phyloP scores from a whole-genome alignment of 371 early-diverging fungal species.

The Mycotypha africana region DNA sequence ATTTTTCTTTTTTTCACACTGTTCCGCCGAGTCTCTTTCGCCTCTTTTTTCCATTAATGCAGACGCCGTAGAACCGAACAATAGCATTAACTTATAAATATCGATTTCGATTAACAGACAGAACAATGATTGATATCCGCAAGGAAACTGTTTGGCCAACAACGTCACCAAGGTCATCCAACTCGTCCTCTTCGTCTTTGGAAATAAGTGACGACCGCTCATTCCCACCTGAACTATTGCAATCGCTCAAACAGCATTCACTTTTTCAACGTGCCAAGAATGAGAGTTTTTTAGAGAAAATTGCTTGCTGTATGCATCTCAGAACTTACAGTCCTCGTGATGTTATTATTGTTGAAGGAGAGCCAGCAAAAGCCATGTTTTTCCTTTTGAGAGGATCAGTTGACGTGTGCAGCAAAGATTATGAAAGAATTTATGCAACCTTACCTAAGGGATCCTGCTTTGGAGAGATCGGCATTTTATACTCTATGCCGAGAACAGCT shows the following conservation, averaged over 20 bases:
- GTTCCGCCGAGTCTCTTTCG: too few species aligned
- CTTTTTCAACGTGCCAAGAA: conserved; percentile 41
- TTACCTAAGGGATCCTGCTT: conserved; percentile 66
- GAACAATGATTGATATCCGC: too few species aligned
- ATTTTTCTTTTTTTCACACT: too few species aligned
- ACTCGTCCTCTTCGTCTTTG: conserved; percentile 1
- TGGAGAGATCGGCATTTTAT: conserved; percentile 83
- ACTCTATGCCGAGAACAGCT: conserved; percentile 75
- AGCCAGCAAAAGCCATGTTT: conserved; percentile 79
- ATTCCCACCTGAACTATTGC: conserved; percentile 31
- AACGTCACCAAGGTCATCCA: background rate
- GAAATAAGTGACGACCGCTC: conserved; percentile 5
- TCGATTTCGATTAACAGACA: too few species aligned
- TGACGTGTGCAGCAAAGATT: conserved; percentile 71
- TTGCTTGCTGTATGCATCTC: conserved; percentile 42
- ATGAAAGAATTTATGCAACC: conserved; percentile 71
- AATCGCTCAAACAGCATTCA: conserved; percentile 33
- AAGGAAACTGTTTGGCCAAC: background rate
- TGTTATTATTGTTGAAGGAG: conserved; percentile 68
- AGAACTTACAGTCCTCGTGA: conserved; percentile 54
- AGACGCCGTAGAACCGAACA: too few species aligned
- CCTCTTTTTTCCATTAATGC: too few species aligned
- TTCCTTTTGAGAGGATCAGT: conserved; percentile 79
- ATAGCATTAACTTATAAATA: too few species aligned
- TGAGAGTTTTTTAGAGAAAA: conserved; percentile 27